Evolutionary conservation across 1,284 basidiomycete genomes (phyloP).

Genomic region (Phellopilus nigrolimitatus): DNA sequence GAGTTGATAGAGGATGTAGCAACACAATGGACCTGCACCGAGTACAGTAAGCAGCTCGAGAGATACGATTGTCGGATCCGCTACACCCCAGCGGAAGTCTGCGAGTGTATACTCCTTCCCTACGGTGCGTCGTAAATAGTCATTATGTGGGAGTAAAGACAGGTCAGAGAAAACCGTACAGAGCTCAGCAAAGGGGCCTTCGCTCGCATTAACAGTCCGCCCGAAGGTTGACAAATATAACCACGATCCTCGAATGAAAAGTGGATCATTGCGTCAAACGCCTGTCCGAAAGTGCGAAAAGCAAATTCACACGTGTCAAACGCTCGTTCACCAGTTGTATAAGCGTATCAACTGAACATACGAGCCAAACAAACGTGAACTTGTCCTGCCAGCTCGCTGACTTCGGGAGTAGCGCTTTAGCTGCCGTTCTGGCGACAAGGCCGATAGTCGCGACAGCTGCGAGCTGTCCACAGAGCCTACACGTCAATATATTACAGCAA

Average conservation of each 20-base stretch:
- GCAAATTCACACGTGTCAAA: neutral
- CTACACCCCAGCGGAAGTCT: constrained; percentile 73
- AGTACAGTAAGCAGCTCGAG: constrained; percentile 80
- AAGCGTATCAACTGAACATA: constrained; percentile 32
- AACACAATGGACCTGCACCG: constrained; percentile 67
- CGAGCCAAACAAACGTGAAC: constrained; percentile 71
- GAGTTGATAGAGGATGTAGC: constrained; percentile 63
- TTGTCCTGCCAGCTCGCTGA: constrained; percentile 57
- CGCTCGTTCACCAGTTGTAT: neutral
- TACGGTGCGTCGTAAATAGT: constrained; percentile 35
- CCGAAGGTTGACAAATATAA: constrained; percentile 72
- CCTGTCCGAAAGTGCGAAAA: constrained; percentile 35
- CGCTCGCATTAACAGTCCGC: constrained; percentile 62
- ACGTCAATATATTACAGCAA: neutral
- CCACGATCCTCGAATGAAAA: constrained; percentile 78
- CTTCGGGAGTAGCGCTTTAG: constrained; percentile 54
- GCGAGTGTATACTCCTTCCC: constrained; percentile 70
- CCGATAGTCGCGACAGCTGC: constrained; percentile 50
- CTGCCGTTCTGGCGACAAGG: constrained; percentile 44
- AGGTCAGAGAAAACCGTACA: constrained; percentile 44
- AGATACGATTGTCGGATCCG: constrained; percentile 75
- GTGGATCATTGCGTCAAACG: constrained; percentile 76
- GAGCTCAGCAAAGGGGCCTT: constrained; percentile 67
- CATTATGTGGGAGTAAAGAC: constrained; percentile 15
- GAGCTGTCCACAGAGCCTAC: constrained; percentile 31